Conservation (phyloP, 1,284 basidiomycete species). For the Ustilago nuda region DNA sequence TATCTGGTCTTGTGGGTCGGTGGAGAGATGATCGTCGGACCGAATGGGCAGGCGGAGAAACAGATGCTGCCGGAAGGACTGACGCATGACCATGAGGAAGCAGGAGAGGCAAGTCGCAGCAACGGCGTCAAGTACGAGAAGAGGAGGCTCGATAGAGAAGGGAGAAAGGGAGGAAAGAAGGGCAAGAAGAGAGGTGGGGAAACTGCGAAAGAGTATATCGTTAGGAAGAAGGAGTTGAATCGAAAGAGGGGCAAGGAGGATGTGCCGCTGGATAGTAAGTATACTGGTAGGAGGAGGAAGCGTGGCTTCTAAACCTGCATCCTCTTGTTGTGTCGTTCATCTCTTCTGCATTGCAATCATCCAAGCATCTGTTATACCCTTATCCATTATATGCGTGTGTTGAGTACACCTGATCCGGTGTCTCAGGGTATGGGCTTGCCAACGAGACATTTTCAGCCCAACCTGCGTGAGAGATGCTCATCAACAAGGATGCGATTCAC, state of each 20-base stretch:
- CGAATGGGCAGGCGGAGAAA: slow-evolving; percentile 49
- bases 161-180: slow-evolving; percentile 70
- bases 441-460: too few relatives aligned
- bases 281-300: slow-evolving; percentile 53
- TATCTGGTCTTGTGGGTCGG: slow-evolving; percentile 69
- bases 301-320: slow-evolving; percentile 27
- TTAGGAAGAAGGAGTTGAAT: slow-evolving; percentile 75
- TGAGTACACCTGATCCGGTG: too few relatives aligned
- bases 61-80: slow-evolving; percentile 59
- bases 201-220: slow-evolving; percentile 72
- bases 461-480: too few relatives aligned
- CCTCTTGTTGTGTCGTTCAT: background rate
- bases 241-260: slow-evolving; percentile 73
- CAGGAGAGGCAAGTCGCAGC: slow-evolving; percentile 16
- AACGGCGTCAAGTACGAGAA: slow-evolving; percentile 50
- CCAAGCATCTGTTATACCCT: slow-evolving; percentile 2
- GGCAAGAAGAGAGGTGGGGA: slow-evolving; percentile 72
- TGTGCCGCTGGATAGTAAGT: slow-evolving; percentile 65
- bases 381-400: too few relatives aligned
- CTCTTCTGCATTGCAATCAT: background rate
- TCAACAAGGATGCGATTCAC: too few relatives aligned
- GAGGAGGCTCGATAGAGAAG: slow-evolving; percentile 33
- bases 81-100: slow-evolving; percentile 53
- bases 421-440: too few relatives aligned
- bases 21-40: slow-evolving; percentile 70